Conservation (phyloP, 345 rosid species). For the Melaleuca alternifolia region DNA sequence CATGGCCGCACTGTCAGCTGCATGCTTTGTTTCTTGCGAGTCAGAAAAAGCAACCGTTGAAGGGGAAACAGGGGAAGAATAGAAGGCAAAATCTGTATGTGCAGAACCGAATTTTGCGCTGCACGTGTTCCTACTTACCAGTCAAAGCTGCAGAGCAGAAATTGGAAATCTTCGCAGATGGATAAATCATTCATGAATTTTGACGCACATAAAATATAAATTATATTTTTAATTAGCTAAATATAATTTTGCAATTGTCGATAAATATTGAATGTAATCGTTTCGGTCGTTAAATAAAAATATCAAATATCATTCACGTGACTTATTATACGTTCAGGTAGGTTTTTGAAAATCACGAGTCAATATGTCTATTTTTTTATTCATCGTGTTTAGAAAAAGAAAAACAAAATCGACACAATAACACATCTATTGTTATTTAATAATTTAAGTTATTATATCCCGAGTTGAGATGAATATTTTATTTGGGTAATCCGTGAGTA, state of each 20-base stretch:
- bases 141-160: background rate
- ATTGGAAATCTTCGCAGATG: background rate
- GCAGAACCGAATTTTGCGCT: background rate
- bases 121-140: background rate
- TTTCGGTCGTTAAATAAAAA: background rate
- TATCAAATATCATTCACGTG: background rate
- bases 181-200: too few relatives aligned
- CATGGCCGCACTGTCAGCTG: background rate
- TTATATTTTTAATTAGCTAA: rapidly evolving
- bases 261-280: rapidly evolving
- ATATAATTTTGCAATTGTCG: background rate
- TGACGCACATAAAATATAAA: rapidly evolving
- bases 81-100: background rate
- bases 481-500: background rate
- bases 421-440: background rate
- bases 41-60: background rate
- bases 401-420: background rate
- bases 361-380: background rate
- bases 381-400: background rate
- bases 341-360: background rate
- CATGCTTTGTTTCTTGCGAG: background rate
- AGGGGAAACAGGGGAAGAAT: background rate
- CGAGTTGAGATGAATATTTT: background rate
- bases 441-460: background rate
- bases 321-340: background rate